phyloP scores from a whole-genome alignment of 2,329 filamentous ascomycete species.

The Hypoxylon sp. region DNA sequence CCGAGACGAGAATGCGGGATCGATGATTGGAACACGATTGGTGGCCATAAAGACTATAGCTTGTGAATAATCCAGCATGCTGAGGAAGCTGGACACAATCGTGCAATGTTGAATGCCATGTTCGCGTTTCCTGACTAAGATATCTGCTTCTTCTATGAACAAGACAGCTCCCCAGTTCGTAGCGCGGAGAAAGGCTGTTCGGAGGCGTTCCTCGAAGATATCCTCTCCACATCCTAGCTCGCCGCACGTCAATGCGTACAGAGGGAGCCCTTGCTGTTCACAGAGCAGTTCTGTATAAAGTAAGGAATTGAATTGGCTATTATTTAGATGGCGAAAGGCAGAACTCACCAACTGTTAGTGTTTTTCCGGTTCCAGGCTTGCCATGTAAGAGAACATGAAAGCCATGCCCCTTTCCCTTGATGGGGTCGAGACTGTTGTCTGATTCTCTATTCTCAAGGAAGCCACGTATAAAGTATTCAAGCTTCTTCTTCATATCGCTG shows the following conservation, averaged over 20 bases:
- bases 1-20: not conserved
- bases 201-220: conserved; percentile 21
- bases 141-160: conserved; percentile 33
- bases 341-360: conserved; percentile 31
- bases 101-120: conserved; percentile 7
- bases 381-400: conserved; percentile 29
- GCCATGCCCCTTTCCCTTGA: conserved; percentile 15
- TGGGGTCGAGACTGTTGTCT: not conserved
- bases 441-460: conserved; percentile 4
- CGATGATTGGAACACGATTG: conserved; percentile 1
- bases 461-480: not conserved
- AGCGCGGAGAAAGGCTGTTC: conserved; percentile 20
- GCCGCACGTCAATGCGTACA: conserved; percentile 28
- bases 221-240: conserved; percentile 26
- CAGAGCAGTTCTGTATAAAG: conserved; percentile 29
- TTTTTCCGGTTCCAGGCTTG: conserved; percentile 31
- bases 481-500: not conserved
- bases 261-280: conserved; percentile 21
- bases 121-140: conserved; percentile 13
- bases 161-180: conserved; percentile 33
- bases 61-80: conserved; percentile 28
- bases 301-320: not conserved
- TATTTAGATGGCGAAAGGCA: not conserved
- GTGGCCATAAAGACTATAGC: conserved; percentile 28
- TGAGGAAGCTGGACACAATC: conserved; percentile 26